Evolutionary conservation across 2,329 filamentous ascomycete species (phyloP).

Genomic region (Pseudogymnoascus sp.): DNA sequence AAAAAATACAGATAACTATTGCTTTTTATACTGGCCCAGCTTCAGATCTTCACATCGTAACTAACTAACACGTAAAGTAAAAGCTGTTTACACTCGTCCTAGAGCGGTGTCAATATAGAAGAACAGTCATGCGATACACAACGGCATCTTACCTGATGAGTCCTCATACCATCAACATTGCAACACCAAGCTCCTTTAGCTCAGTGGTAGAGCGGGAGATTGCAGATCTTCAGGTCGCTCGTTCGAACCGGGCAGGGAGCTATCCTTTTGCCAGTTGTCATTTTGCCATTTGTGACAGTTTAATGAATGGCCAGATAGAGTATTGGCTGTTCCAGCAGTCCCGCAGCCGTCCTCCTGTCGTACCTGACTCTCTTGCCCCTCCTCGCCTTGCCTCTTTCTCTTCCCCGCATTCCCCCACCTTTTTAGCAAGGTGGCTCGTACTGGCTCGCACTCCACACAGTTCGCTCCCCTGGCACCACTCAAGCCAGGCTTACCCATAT

Average conservation of each 20-base stretch:
- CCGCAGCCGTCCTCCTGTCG: not conserved
- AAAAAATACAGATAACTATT: not conserved
- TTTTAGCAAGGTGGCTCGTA: not conserved
- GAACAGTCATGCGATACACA: not conserved
- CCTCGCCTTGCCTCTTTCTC: conserved; percentile 2
- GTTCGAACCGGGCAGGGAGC: conserved; percentile 11
- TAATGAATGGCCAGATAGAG: not conserved
- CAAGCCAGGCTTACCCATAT: not conserved
- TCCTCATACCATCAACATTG: not conserved
- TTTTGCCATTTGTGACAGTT: no score
- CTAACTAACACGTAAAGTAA: not conserved
- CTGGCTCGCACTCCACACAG: not conserved
- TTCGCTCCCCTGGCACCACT: not conserved
- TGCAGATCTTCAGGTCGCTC: conserved; percentile 11
- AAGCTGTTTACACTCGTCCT: not conserved
- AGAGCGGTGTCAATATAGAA: not conserved
- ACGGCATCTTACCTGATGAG: not conserved
- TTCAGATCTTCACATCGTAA: not conserved
- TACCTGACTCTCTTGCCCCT: not conserved
- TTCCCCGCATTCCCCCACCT: conserved; percentile 2
- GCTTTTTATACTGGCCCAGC: not conserved
- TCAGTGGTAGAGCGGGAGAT: conserved; percentile 12
- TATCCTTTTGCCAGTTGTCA: conserved; percentile 5
- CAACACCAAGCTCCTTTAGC: conserved; percentile 9
- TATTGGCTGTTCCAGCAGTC: not conserved